Evolutionary conservation across 1,284 basidiomycete species (phyloP).

Genomic region (Apiotrichum mycotoxinovorans): DNA sequence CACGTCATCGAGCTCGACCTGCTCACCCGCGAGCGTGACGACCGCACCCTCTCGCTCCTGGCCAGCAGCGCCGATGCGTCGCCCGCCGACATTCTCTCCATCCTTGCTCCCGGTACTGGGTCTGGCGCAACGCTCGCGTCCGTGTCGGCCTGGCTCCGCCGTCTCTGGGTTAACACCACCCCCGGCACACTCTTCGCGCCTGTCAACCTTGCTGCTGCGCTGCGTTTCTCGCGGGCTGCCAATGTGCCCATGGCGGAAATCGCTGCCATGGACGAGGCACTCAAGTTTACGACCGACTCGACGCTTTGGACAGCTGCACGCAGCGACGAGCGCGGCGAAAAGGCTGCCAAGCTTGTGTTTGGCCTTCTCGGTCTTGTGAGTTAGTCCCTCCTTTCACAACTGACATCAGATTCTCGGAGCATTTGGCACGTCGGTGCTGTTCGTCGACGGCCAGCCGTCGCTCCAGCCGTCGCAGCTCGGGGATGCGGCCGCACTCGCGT

Average conservation of each 20-base stretch:
- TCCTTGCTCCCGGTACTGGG: background rate
- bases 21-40: conserved; percentile 6
- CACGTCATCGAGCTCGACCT: conserved; percentile 25
- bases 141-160: conserved; percentile 24
- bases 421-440: conserved; percentile 15
- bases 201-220: conserved; percentile 21
- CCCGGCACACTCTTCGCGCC: conserved; percentile 36
- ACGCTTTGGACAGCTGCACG: conserved; percentile 24
- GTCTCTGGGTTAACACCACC: conserved; percentile 24
- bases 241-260: conserved; percentile 30
- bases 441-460: background rate
- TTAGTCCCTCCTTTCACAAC: background rate
- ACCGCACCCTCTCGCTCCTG: conserved; percentile 11
- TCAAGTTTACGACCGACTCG: conserved; percentile 27
- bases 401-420: conserved; percentile 24
- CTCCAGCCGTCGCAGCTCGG: background rate
- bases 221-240: conserved; percentile 21
- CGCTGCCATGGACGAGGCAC: conserved; percentile 31
- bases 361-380: conserved; percentile 20
- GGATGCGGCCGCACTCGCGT: conserved; percentile 6
- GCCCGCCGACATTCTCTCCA: conserved; percentile 13
- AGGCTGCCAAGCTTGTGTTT: conserved; percentile 17
- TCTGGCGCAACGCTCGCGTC: conserved; percentile 12
- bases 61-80: conserved; percentile 13
- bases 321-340: conserved; percentile 10